Evolutionary conservation across 768 basidiomycete species (phyloP).

Genomic region (Sporobolomyces phaffii): DNA sequence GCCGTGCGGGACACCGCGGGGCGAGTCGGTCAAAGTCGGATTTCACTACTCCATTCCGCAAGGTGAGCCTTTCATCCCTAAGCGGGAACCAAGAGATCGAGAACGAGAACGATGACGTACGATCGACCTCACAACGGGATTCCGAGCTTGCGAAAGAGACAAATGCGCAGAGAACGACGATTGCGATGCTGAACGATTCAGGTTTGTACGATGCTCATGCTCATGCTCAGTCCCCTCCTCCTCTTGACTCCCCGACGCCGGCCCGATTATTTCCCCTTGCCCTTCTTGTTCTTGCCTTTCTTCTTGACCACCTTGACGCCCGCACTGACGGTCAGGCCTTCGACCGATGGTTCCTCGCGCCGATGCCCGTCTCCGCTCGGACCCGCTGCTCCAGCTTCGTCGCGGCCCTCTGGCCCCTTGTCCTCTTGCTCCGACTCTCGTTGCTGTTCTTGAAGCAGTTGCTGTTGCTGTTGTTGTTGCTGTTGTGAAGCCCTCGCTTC

Average conservation of each 20-base stretch:
- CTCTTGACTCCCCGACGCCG: not conserved
- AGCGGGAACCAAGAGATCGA: too few relatives aligned
- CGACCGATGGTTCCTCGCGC: not conserved
- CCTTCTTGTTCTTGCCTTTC: slow-evolving; percentile 27
- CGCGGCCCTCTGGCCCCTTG: not conserved
- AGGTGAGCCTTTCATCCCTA: not conserved
- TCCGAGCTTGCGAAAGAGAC: too few relatives aligned
- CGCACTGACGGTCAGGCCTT: not conserved
- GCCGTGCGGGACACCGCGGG: not conserved
- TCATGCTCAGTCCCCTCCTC: not conserved
- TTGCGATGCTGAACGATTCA: not conserved
- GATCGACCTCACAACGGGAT: too few relatives aligned
- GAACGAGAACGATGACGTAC: too few relatives aligned
- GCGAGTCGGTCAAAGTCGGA: not conserved
- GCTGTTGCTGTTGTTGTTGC: not conserved
- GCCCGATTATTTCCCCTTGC: not conserved
- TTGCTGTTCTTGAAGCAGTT: too few relatives aligned
- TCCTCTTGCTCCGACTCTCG: not conserved
- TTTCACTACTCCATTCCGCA: too few relatives aligned
- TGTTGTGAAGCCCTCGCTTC: slow-evolving; percentile 22
- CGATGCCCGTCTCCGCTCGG: not conserved
- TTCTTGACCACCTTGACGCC: slow-evolving; percentile 35
- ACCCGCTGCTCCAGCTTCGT: not conserved
- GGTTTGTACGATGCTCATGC: not conserved
- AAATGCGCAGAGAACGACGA: not conserved